Evolutionary conservation across 1,284 basidiomycete species (phyloP).

Genomic region (Ceratobasidium sp.): DNA sequence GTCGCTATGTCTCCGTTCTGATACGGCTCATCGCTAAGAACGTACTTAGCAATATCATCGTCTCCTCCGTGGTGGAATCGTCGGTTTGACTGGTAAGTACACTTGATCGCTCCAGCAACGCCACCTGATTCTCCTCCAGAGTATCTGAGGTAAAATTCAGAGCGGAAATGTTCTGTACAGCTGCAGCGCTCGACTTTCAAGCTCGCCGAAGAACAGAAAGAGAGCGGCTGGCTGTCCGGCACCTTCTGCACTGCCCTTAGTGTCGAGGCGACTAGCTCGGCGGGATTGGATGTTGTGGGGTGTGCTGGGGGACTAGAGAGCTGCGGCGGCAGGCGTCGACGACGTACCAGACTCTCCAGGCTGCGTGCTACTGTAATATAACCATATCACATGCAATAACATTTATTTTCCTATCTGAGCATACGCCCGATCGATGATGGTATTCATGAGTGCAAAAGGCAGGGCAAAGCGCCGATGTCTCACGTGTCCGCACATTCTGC

Average conservation of each 20-base stretch:
- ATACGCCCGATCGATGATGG: not conserved
- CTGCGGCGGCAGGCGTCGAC: not conserved
- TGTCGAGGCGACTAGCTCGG: not conserved
- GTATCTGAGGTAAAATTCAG: not conserved
- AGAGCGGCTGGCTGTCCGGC: too few species aligned
- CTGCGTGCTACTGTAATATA: not conserved
- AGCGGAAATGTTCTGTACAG: not conserved
- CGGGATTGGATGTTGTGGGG: not conserved
- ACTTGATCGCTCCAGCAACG: not conserved
- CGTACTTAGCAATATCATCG: too few species aligned
- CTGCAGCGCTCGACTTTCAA: not conserved
- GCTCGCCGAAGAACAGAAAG: not conserved
- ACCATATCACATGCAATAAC: not conserved
- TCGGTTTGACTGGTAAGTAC: too few species aligned
- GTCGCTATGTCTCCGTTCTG: too few species aligned
- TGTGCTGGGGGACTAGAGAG: not conserved
- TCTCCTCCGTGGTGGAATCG: too few species aligned
- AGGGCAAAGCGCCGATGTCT: not conserved
- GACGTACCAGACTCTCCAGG: not conserved
- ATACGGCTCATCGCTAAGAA: too few species aligned
- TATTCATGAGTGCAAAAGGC: not conserved
- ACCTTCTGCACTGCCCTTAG: not conserved
- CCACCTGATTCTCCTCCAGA: not conserved
- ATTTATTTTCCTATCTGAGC: not conserved
- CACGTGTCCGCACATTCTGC: not conserved